Evolutionary conservation across 768 basidiomycete genomes (phyloP).

Genomic region (Boletus sp.): DNA sequence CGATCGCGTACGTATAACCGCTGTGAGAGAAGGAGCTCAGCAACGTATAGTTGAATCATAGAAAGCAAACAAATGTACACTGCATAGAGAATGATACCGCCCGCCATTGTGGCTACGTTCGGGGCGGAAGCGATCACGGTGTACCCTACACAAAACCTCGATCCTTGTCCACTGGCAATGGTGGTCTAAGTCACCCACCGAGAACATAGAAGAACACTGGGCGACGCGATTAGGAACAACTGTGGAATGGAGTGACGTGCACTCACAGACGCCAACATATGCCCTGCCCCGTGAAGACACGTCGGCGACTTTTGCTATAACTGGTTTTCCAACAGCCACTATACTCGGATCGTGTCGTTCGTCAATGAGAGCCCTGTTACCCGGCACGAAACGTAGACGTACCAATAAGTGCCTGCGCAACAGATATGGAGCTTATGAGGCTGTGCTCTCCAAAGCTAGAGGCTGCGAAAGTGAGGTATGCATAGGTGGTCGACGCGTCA

Average conservation of each 20-base stretch:
- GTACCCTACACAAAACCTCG: conserved; percentile 35
- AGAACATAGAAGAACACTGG: conserved; percentile 58
- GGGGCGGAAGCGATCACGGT: conserved; percentile 51
- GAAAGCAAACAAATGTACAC: conserved; percentile 35
- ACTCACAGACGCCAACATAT: conserved; percentile 55
- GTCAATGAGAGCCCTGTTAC: conserved; percentile 9
- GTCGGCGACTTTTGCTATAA: conserved; percentile 73
- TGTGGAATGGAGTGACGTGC: neutral
- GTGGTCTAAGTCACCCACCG: conserved; percentile 35
- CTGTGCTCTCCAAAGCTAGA: conserved; percentile 53
- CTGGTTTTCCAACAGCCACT: conserved; percentile 57
- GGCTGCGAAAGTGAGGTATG: conserved; percentile 57
- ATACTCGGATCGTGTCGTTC: conserved; percentile 5
- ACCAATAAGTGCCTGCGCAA: conserved; percentile 55
- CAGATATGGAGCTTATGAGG: conserved; percentile 52
- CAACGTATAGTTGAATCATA: conserved; percentile 9
- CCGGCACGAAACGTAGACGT: conserved; percentile 24
- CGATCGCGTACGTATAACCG: conserved; percentile 52
- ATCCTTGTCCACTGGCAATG: neutral
- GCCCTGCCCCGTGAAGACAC: conserved; percentile 64
- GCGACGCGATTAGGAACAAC: neutral
- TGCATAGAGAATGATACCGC: conserved; percentile 56
- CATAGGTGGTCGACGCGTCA: conserved; percentile 65
- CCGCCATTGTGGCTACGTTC: conserved; percentile 43
- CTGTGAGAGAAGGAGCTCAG: conserved; percentile 33